Evolutionary conservation across 129 eudicot genomes (phyloP), one percentile per base, ranked within the genome.

Genomic region (Flaveria trinervia): DNA sequence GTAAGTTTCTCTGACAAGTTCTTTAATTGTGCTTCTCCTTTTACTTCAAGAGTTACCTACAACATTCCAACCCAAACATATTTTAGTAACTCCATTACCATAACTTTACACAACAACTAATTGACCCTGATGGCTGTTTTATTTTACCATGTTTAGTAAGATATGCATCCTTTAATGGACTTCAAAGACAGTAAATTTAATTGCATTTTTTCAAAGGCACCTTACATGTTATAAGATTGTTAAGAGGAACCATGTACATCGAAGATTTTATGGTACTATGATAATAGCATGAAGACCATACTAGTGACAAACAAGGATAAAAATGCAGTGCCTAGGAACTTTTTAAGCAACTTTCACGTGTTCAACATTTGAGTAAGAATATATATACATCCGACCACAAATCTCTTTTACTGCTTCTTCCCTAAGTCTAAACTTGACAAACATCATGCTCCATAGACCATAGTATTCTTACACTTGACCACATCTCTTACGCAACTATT

Each of bases 21-120:
- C 36, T 85, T 51, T 54, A 91, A 33, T 77, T 91, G 97, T 28
- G 89, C 55, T 82, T 91, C 95, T 74, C 95, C 95, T 78, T 91
- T 91, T 49, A 91, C 97, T 81, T 91, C 95, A 70, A 91, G 92
- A 54, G 97, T 91, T 45, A 91, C 97, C 97, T 88, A 72, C 55
- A 71, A 14, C 33, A 57, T 67, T 50, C 36, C 17, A 71, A 33
- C 22, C 22, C 23, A 33, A 54, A 28, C 30, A 64, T 36, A 52
- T 48, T 12, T 70, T 65, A 56, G 75, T n/a, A 74, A 9, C 36
- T 22, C 61, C n/a, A 60, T 26, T 26, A 62, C 68, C 44, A 13
- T 13, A 62, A 62, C 68, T 5, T 61, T 26, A 61, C 18, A 26
- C 17, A 12, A 61, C 1, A 61, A 25, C n/a, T 16, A 65, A 59